Evolutionary conservation across 2,329 filamentous ascomycete species (phyloP).

Genomic region (Neonectria faginata): DNA sequence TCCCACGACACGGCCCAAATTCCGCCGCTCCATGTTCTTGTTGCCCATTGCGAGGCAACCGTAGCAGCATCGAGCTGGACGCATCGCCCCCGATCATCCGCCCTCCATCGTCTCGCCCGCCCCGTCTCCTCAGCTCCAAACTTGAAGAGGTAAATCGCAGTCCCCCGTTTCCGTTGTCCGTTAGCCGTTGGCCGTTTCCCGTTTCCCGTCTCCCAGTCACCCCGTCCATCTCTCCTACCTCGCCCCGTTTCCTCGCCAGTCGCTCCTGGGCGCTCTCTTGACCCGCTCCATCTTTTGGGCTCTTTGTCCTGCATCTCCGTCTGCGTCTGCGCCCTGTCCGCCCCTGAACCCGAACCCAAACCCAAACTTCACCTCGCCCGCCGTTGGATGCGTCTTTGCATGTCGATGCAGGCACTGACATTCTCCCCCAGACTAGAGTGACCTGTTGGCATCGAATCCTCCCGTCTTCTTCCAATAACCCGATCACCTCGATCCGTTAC

Average conservation of each 20-base stretch:
- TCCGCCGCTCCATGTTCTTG: constrained; percentile 50
- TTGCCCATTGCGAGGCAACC: constrained; percentile 56
- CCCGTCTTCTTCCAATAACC: constrained; percentile 30
- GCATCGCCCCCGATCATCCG: constrained; percentile 46
- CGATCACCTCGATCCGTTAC: constrained; percentile 28
- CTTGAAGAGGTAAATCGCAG: constrained; percentile 46
- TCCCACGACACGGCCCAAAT: constrained; percentile 40
- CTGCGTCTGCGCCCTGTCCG: constrained; percentile 19
- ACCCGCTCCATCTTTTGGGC: constrained; percentile 41
- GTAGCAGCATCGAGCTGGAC: constrained; percentile 53
- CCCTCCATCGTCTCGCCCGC: constrained; percentile 41
- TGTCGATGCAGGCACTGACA: constrained; percentile 39
- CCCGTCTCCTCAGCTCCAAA: constrained; percentile 34
- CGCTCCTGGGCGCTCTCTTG: constrained; percentile 33
- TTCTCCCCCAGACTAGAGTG: constrained; percentile 36
- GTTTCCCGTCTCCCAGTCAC: background rate
- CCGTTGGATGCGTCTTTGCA: constrained; percentile 26
- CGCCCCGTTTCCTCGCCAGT: constrained; percentile 34
- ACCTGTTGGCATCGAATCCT: constrained; percentile 37
- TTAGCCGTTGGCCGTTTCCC: background rate
- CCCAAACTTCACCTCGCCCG: constrained; percentile 21
- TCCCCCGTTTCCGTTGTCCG: constrained; percentile 8
- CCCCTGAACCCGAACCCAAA: constrained; percentile 20
- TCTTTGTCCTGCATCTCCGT: constrained; percentile 28
- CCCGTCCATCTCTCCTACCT: constrained; percentile 28